Percentiles rank a stretch among this genome's conserved stretches.
These are phyloP conservation scores for Ambrosia trifida DNA, from an alignment of 129 eudicot species.

Conservation along the genomic window DNA sequence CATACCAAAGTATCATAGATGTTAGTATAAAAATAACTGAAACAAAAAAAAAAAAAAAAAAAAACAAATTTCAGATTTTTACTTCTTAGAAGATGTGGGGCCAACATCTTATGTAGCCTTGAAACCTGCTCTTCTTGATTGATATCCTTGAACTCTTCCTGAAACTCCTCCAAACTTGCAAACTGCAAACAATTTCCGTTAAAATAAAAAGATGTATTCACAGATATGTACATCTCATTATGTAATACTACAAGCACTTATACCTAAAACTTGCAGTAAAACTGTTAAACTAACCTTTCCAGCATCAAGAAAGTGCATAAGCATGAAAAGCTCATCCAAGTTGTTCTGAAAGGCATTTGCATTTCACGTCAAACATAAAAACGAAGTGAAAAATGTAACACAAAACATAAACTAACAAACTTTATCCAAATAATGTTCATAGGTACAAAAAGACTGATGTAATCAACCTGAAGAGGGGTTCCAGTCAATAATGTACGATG, in stretches of 20 bases:
- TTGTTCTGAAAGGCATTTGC: conserved; percentile 67
- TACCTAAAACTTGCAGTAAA: conserved; percentile 5
- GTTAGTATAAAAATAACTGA: neutral
- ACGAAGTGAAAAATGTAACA: neutral
- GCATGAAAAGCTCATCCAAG: conserved; percentile 98
- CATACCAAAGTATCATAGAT: neutral
- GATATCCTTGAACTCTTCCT: conserved; percentile 96
- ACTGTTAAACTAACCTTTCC: conserved; percentile 67
- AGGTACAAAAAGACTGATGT: neutral
- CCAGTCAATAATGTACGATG: conserved; percentile 93
- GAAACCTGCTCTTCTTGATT: conserved; percentile 97
- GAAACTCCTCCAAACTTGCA: conserved; percentile 93
- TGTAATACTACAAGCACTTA: conserved; percentile 1
- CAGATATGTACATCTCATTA: conserved; percentile 20
- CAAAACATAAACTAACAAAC: neutral
- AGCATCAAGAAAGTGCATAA: conserved; percentile 99
- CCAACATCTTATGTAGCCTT: conserved; percentile 97
- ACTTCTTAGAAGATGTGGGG: conserved; percentile 99
- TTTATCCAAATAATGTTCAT: too few relatives aligned
- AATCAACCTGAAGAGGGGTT: conserved; percentile 97
- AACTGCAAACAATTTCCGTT: conserved; percentile 51
- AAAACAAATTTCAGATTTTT: conserved; percentile 35
- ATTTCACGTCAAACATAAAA: neutral
- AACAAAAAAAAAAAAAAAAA: conserved; percentile 1
- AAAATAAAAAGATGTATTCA: neutral